Evolutionary conservation across 1,284 basidiomycete genomes (phyloP), one percentile per base, ranked within the genome.

Genomic region (Stygiomarasmius scandens): DNA sequence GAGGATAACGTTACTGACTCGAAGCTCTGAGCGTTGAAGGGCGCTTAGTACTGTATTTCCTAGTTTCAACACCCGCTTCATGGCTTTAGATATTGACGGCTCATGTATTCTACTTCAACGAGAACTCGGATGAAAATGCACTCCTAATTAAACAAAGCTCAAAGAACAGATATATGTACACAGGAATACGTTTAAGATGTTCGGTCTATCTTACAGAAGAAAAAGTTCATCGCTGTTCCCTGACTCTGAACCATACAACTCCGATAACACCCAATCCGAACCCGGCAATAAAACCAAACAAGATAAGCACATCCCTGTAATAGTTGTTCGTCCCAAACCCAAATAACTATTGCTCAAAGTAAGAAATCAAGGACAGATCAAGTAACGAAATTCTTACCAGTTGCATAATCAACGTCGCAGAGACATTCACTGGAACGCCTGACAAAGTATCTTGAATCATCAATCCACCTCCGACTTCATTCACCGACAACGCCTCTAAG

Each of bases 401-500:
- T 58, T 89, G 75, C 94, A 96, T 92, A 66, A 96, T 95, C 61
- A 95, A 69, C 51, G 74, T 76, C 0, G 93, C 94, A 1, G 87
- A 90, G 49, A 95, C 80, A 53, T 85, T 74, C 24, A 97, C 83
- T 1, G 89, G 87, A 10, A 96, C 93, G 29, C 95, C 95, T 60
- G 87, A 79, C 25, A 96, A 72, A 3, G 75, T 79, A 73, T 96
- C 94, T 57, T 83, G 61, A 55, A 96, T 96, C 83, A 88, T 84
- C 34, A 96, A 75, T 2, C 93, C 94, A 0, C 88, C 86, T 36
- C 86, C 86, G 19, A 96, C 92, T 69, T 96, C 95, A 69, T 96
- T 96, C 32, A 96, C 90, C 3, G 89, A 79, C 9, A 96, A 76
- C 10, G 93, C 93, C 71, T 96, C 93, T 19, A 95, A 77, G 10